These are phyloP conservation scores for Eurotiales sp. DNA, from an alignment of 2,329 filamentous ascomycete species.

Conservation along the genomic window DNA sequence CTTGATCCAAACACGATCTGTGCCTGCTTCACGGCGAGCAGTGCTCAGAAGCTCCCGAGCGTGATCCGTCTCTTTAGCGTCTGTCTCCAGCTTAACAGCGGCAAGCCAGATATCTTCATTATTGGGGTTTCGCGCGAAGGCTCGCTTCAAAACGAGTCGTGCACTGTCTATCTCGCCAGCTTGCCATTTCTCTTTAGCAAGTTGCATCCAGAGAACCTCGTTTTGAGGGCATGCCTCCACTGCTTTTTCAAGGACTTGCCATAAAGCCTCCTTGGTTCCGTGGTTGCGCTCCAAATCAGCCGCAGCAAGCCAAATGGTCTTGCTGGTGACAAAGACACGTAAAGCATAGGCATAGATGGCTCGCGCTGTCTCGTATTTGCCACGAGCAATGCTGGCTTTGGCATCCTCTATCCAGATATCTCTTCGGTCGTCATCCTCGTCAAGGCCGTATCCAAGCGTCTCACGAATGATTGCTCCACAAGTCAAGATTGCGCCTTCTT, in stretches of 20 bases:
- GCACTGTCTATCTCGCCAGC: constrained; percentile 83
- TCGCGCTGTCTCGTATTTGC: constrained; percentile 82
- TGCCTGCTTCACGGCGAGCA: constrained; percentile 83
- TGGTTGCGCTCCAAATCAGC: constrained; percentile 89
- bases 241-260: constrained; percentile 83
- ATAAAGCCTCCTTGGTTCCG: constrained; percentile 76
- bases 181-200: constrained; percentile 92
- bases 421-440: constrained; percentile 94
- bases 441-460: constrained; percentile 86
- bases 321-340: constrained; percentile 83
- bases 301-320: constrained; percentile 83
- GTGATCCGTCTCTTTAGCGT: constrained; percentile 76
- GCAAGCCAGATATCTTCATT: constrained; percentile 98
- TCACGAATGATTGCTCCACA: constrained; percentile 87
- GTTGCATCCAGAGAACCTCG: constrained; percentile 91
- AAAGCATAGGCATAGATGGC: constrained; percentile 92
- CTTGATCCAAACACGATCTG: constrained; percentile 96
- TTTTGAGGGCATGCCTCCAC: constrained; percentile 90
- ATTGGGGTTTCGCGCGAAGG: constrained; percentile 92
- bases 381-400: constrained; percentile 72
- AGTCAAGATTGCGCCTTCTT: constrained; percentile 81
- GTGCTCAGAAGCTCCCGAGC: constrained; percentile 77
- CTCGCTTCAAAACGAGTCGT: constrained; percentile 76
- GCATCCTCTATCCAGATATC: constrained; percentile 96
- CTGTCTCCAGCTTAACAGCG: constrained; percentile 92